Conservation (phyloP, 805 yeast genomes). For the Cyberlindnera maritima region DNA sequence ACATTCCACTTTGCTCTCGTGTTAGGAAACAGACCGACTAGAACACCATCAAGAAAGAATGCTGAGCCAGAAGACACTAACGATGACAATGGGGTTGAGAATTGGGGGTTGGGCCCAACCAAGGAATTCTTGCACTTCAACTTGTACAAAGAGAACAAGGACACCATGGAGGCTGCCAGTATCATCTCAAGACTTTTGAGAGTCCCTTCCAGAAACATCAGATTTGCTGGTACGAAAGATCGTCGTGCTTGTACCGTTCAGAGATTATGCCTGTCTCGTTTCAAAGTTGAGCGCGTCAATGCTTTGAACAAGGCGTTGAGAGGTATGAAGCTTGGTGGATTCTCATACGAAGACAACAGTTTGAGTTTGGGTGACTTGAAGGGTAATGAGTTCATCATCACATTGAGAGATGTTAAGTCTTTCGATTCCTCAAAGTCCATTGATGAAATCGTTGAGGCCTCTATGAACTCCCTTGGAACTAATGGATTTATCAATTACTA, state of each 20-base stretch:
- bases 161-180: conserved; percentile 92
- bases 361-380: conserved; percentile 76
- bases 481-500: conserved; percentile 89
- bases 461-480: conserved; percentile 55
- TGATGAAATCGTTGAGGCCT: conserved; percentile 44
- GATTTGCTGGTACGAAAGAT: conserved; percentile 95
- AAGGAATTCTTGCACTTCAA: conserved; percentile 72
- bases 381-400: conserved; percentile 88
- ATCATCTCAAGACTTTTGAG: conserved; percentile 70
- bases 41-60: conserved; percentile 28
- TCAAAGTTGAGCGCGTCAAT: conserved; percentile 71
- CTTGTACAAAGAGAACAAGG: conserved; percentile 91
- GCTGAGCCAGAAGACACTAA: conserved; percentile 25
- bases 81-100: conserved; percentile 50
- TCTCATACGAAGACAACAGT: conserved; percentile 57
- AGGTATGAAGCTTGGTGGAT: conserved; percentile 80
- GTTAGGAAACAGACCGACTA: conserved; percentile 33
- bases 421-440: conserved; percentile 33
- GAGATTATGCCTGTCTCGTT: conserved; percentile 62
- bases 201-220: conserved; percentile 64
- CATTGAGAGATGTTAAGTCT: conserved; percentile 68
- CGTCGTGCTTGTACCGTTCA: conserved; percentile 95
- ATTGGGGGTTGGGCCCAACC: conserved; percentile 72
- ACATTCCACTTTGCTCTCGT: conserved; percentile 57
- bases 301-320: conserved; percentile 72